phyloP scores from a whole-genome alignment of 2,329 filamentous ascomycete species.

The Neodidymelliopsis sp. region DNA sequence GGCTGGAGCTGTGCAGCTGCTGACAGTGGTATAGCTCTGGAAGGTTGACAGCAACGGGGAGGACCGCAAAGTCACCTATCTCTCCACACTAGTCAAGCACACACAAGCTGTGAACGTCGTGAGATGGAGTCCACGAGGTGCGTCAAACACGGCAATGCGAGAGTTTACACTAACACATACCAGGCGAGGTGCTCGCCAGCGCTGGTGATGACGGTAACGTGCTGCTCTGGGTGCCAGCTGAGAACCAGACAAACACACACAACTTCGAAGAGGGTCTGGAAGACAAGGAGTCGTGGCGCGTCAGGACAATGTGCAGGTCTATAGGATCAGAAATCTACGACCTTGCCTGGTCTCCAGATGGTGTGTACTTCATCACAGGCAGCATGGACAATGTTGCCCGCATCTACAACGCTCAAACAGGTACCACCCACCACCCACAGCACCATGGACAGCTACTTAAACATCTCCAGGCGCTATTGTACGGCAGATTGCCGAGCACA shows the following conservation, averaged over 20 bases:
- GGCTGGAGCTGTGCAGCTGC: conserved; percentile 25
- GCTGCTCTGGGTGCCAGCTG: conserved; percentile 92
- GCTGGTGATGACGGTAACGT: conserved; percentile 98
- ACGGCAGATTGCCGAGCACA: conserved; percentile 95
- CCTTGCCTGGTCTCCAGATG: conserved; percentile 98
- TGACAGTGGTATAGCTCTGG: conserved; percentile 74
- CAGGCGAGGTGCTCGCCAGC: conserved; percentile 91
- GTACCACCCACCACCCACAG: conserved; percentile 57
- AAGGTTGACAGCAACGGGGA: conserved; percentile 85
- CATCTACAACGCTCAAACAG: conserved; percentile 93
- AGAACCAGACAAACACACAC: conserved; percentile 68
- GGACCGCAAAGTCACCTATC: conserved; percentile 87
- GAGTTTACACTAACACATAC: conserved; percentile 26
- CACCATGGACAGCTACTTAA: conserved; percentile 24
- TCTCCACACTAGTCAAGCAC: conserved; percentile 91
- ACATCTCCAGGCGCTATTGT: conserved; percentile 56
- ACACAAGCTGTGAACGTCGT: conserved; percentile 98
- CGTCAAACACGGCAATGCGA: conserved; percentile 17
- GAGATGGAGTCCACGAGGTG: conserved; percentile 92
- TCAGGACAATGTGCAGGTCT: conserved; percentile 97
- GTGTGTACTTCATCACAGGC: conserved; percentile 93
- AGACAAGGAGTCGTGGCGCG: conserved; percentile 95
- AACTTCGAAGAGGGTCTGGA: conserved; percentile 87
- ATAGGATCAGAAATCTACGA: conserved; percentile 97
- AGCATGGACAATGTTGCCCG: conserved; percentile 99